Percentiles rank a stretch among this genome's conserved stretches.
These are phyloP conservation scores for Colletotrichum orbiculare DNA, from an alignment of 2,329 filamentous ascomycete species.

Conservation along the genomic window DNA sequence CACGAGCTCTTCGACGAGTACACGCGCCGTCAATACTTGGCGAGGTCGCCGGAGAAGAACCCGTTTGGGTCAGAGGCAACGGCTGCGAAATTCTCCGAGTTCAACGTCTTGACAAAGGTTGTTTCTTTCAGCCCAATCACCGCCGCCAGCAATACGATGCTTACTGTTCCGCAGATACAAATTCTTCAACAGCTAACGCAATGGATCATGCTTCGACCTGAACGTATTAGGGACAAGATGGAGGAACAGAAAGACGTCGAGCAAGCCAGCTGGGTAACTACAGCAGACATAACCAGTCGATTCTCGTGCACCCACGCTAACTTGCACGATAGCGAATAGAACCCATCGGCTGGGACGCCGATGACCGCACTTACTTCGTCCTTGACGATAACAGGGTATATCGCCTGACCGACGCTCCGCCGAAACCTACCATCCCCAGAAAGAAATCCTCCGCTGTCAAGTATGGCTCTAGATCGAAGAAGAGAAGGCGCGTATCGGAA, in stretches of 20 bases:
- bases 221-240: constrained; percentile 88
- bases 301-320: background rate
- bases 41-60: constrained; percentile 83
- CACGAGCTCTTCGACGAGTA: constrained; percentile 93
- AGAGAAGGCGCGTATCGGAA: constrained; percentile 72
- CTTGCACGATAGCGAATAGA: constrained; percentile 71
- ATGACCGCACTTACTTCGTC: constrained; percentile 89
- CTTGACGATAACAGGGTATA: constrained; percentile 96
- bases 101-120: constrained; percentile 86
- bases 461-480: constrained; percentile 73
- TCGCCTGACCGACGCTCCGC: constrained; percentile 80
- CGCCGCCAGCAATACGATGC: background rate
- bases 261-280: constrained; percentile 83
- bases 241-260: constrained; percentile 83
- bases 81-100: constrained; percentile 79
- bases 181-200: constrained; percentile 89
- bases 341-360: constrained; percentile 86
- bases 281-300: no score
- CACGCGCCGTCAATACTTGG: constrained; percentile 85
- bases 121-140: constrained; percentile 15
- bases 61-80: constrained; percentile 85
- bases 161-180: constrained; percentile 61
- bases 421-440: constrained; percentile 69
- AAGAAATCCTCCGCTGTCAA: constrained; percentile 75
- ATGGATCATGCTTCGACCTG: constrained; percentile 89